Conservation (phyloP, 129 eudicot species). For the Escallonia rubra region DNA sequence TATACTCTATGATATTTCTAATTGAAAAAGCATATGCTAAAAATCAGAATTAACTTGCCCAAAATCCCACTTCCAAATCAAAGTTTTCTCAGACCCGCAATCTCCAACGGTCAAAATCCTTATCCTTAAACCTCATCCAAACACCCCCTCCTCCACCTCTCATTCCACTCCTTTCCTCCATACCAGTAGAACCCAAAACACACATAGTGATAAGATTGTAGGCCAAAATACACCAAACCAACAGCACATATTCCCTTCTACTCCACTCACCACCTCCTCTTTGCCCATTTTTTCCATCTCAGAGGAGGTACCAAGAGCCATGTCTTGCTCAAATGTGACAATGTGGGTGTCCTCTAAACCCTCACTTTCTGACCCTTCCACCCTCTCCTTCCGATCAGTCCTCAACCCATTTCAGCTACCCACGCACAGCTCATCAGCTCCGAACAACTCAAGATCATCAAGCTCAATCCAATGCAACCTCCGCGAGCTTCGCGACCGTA, state of each 20-base stretch:
- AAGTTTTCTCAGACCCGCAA: slow-evolving; percentile 1
- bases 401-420: slow-evolving; percentile 41
- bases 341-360: slow-evolving; percentile 46
- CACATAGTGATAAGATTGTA: slow-evolving; percentile 3
- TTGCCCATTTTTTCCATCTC: slow-evolving; percentile 3
- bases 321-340: slow-evolving; percentile 45
- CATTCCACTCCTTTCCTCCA: slow-evolving; percentile 9
- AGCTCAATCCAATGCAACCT: slow-evolving; percentile 34
- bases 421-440: slow-evolving; percentile 13
- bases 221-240: slow-evolving; percentile 2
- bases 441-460: slow-evolving; percentile 18
- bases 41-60: background rate
- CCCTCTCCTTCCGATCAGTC: slow-evolving; percentile 31
- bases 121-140: slow-evolving; percentile 41
- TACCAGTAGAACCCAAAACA: slow-evolving; percentile 10
- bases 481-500: slow-evolving; percentile 47
- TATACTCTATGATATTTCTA: background rate
- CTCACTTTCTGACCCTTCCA: slow-evolving; percentile 26
- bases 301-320: slow-evolving; percentile 13
- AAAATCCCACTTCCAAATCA: slow-evolving; percentile 1
- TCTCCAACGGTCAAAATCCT: slow-evolving; percentile 27
- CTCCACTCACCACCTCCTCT: background rate
- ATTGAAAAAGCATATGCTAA: too few species aligned
- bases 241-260: slow-evolving; percentile 7
- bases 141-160: slow-evolving; percentile 40